Conservation (phyloP, 805 yeast genomes). For the Jamesozyma rosinii region DNA sequence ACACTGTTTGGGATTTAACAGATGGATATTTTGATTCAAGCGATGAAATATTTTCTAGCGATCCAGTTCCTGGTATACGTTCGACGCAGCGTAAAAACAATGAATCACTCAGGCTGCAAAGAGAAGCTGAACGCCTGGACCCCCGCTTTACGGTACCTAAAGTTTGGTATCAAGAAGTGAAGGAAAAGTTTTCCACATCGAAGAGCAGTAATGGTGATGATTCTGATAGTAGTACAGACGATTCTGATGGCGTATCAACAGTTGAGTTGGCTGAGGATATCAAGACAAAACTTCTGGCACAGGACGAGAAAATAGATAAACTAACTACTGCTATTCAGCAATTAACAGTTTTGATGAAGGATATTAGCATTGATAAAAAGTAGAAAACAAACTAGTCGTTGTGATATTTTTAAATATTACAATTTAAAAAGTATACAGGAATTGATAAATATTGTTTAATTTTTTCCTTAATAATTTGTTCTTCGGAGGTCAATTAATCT, state of each 20-base stretch:
- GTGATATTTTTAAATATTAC: no score
- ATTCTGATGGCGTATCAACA: background rate
- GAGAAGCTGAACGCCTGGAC: constrained; percentile 57
- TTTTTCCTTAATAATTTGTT: no score
- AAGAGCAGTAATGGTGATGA: background rate
- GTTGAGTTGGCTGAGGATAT: background rate
- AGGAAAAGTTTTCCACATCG: constrained; percentile 10
- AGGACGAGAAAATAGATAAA: constrained; percentile 3
- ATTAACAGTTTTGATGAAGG: background rate
- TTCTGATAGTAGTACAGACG: background rate
- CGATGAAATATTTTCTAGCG: constrained; percentile 12
- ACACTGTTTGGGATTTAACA: constrained; percentile 73
- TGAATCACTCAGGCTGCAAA: constrained; percentile 38
- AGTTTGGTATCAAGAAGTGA: constrained; percentile 45
- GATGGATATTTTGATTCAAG: constrained; percentile 52
- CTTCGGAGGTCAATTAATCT: no score
- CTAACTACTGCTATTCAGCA: background rate
- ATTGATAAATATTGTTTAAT: no score
- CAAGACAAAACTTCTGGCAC: constrained; percentile 1
- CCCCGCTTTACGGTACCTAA: constrained; percentile 53
- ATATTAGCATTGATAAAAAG: background rate
- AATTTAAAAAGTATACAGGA: no score
- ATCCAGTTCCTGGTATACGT: constrained; percentile 17
- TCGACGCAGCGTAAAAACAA: constrained; percentile 31
- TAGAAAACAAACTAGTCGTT: no score